Conservation (phyloP, 2,329 filamentous ascomycete genomes). For the Colletotrichum sp. region DNA sequence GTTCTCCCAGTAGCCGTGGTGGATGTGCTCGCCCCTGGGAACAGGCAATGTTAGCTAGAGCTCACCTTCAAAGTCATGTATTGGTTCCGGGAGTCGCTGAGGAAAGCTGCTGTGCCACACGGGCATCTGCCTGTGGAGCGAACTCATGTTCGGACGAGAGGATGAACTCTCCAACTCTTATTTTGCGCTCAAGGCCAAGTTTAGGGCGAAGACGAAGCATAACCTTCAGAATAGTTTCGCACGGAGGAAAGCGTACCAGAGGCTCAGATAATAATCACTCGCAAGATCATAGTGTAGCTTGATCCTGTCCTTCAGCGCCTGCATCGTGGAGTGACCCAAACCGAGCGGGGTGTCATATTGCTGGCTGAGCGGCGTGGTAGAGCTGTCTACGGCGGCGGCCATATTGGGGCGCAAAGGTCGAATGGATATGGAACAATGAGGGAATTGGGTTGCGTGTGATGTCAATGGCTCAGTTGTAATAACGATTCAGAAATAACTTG, state of each 20-base stretch:
- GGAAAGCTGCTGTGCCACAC: background rate
- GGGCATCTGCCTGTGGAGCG: background rate
- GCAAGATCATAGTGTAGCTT: conserved; percentile 65
- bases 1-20: conserved; percentile 64
- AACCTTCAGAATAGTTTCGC: background rate
- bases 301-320: conserved; percentile 60
- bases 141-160: background rate
- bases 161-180: background rate
- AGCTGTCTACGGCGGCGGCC: conserved; percentile 6
- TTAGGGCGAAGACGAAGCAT: background rate
- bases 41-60: background rate
- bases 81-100: background rate
- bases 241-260: conserved; percentile 49
- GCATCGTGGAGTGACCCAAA: conserved; percentile 48
- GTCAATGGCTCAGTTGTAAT: background rate
- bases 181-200: background rate
- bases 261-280: conserved; percentile 64
- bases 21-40: conserved; percentile 64
- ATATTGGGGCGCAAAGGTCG: background rate
- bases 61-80: background rate
- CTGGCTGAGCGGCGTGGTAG: conserved; percentile 41
- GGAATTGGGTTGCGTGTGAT: background rate
- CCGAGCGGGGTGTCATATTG: conserved; percentile 51
- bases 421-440: background rate
- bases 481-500: background rate